Conservation (phyloP, 306 rosid species). For the Dryas octopetala region DNA sequence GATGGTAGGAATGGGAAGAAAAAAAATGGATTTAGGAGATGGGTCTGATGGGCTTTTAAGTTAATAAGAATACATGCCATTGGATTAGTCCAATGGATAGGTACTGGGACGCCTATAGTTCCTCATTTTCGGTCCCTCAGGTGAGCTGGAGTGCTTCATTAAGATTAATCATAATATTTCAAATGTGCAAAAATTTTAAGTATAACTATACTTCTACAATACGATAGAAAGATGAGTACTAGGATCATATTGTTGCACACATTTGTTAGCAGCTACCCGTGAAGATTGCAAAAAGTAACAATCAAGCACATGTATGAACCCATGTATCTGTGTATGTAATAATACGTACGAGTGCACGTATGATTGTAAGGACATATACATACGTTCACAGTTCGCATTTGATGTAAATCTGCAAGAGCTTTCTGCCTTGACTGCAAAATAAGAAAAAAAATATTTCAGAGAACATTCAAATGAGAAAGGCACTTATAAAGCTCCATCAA, state of each 20-base stretch:
- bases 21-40: too few species aligned
- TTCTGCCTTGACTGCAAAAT: constrained; percentile 83
- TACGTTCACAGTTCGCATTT: constrained; percentile 80
- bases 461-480: not conserved
- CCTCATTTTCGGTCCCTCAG: too few species aligned
- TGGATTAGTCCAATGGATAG: too few species aligned
- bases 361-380: constrained; percentile 17
- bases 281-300: not conserved
- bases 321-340: not conserved
- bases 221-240: not conserved
- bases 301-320: not conserved
- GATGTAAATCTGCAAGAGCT: constrained; percentile 81
- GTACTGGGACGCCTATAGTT: too few species aligned
- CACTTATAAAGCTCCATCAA: not conserved
- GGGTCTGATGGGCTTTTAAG: too few species aligned
- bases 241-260: not conserved
- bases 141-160: not conserved
- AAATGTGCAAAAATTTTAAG: not conserved
- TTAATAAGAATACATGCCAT: too few species aligned
- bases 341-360: not conserved
- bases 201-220: not conserved
- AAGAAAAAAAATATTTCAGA: constrained; percentile 3
- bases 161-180: not conserved
- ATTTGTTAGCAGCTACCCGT: not conserved
- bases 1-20: too few species aligned